phyloP scores from a whole-genome alignment of 805 yeast genomes.

The Metschnikowia amazonensis region DNA sequence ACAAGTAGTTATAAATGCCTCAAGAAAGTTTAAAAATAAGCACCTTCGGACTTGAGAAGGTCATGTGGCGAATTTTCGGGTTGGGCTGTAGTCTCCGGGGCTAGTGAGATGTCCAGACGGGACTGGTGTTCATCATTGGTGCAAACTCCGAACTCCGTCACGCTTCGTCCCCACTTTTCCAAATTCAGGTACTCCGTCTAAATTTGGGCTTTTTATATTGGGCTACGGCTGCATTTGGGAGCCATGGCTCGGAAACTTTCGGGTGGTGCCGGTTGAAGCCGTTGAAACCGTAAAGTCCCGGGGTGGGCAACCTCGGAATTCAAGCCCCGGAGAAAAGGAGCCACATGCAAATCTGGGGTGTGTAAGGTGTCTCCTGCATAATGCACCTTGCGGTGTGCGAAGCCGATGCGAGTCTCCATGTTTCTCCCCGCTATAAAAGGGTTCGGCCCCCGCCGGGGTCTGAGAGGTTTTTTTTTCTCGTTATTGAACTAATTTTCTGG shows the following conservation, averaged over 20 bases:
- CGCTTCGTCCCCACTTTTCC: constrained; percentile 3
- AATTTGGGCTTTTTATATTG: background rate
- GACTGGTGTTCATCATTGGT: background rate
- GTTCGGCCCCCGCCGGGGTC: background rate
- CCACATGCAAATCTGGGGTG: constrained; percentile 19
- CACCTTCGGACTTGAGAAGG: too few relatives aligned
- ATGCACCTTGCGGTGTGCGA: constrained; percentile 1
- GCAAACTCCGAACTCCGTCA: constrained; percentile 3
- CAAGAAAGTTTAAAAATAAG: too few relatives aligned
- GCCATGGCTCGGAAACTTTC: background rate
- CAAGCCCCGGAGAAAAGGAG: constrained; percentile 7
- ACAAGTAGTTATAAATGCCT: too few relatives aligned
- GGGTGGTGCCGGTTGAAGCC: background rate
- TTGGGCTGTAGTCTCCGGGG: too few relatives aligned
- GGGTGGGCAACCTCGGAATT: constrained; percentile 1
- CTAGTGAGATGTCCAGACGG: too few relatives aligned
- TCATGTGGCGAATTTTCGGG: too few relatives aligned
- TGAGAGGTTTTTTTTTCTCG: background rate
- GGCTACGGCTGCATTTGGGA: too few relatives aligned
- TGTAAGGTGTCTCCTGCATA: constrained; percentile 1
- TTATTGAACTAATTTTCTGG: background rate
- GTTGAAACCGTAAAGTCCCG: background rate
- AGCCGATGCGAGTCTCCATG: constrained; percentile 6
- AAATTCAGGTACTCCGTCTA: background rate
- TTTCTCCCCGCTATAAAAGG: constrained; percentile 12